phyloP scores from a whole-genome alignment of 805 yeast genomes.

The Dipodascopsis uninucleata region DNA sequence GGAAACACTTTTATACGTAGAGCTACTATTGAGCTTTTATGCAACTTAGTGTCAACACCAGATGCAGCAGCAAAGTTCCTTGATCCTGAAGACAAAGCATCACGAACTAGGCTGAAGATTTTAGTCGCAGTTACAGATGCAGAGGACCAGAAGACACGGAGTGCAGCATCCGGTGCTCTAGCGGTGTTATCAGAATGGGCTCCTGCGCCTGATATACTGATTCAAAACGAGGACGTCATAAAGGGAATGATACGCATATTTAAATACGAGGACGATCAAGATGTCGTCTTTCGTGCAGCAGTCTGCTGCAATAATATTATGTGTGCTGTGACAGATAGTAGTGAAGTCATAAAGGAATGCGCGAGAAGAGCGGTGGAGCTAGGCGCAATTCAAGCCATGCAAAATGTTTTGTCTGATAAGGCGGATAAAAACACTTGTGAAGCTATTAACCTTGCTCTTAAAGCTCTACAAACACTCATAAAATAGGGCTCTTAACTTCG shows the following conservation, averaged over 20 bases:
- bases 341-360: no score
- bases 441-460: no score
- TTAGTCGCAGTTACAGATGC: constrained; percentile 35
- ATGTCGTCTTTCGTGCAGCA: constrained; percentile 33
- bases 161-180: constrained; percentile 42
- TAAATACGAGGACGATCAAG: constrained; percentile 29
- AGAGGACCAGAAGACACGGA: constrained; percentile 35
- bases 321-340: constrained; percentile 1
- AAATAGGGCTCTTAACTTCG: neutral
- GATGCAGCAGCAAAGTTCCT: constrained; percentile 38
- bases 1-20: constrained; percentile 51
- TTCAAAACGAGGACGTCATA: constrained; percentile 31
- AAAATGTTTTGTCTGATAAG: neutral
- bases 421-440: neutral
- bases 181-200: constrained; percentile 41
- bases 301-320: constrained; percentile 30
- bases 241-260: constrained; percentile 28
- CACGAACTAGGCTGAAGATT: constrained; percentile 33
- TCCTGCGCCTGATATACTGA: constrained; percentile 34
- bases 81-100: constrained; percentile 31
- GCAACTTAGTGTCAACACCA: constrained; percentile 50
- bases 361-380: neutral
- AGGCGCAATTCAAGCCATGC: constrained; percentile 1
- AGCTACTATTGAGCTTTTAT: constrained; percentile 59
- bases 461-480: neutral